Percentiles rank a stretch among this genome's conserved stretches.
phyloP scores from a whole-genome alignment of 78 protist genomes.

The Anaeramoeba flamelloides region DNA sequence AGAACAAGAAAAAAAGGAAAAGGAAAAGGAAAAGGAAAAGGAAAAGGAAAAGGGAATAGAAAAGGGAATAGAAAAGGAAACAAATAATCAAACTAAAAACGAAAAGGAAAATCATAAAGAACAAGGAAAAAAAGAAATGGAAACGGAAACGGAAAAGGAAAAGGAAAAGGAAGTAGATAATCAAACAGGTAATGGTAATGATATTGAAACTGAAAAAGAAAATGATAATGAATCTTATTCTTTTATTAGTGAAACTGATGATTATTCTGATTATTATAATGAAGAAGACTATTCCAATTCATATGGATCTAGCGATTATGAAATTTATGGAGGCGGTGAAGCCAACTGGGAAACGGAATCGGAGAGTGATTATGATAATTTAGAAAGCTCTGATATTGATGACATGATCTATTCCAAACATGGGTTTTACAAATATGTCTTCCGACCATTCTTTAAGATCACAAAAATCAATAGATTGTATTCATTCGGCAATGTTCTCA shows the following conservation, averaged over 20 bases:
- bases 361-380: not conserved
- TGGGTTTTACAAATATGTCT: no score
- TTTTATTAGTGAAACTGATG: not conserved
- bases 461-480: no score
- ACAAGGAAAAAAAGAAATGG: not conserved
- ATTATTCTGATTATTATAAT: not conserved
- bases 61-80: no score
- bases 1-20: no score
- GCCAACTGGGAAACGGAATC: not conserved
- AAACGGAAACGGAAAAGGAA: not conserved
- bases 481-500: no score
- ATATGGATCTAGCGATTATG: not conserved
- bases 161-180: not conserved
- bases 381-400: not conserved
- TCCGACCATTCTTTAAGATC: no score
- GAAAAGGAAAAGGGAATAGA: no score
- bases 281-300: not conserved
- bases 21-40: no score
- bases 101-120: no score
- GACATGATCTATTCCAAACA: no score
- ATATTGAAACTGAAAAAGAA: not conserved
- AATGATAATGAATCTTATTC: not conserved
- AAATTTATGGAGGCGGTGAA: not conserved
- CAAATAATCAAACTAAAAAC: no score
- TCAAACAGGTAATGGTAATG: not conserved